Percentiles rank a stretch among this genome's conserved stretches.
Evolutionary conservation across 2,329 filamentous ascomycete species (phyloP).

Genomic region (Leptodontidium sp.): DNA sequence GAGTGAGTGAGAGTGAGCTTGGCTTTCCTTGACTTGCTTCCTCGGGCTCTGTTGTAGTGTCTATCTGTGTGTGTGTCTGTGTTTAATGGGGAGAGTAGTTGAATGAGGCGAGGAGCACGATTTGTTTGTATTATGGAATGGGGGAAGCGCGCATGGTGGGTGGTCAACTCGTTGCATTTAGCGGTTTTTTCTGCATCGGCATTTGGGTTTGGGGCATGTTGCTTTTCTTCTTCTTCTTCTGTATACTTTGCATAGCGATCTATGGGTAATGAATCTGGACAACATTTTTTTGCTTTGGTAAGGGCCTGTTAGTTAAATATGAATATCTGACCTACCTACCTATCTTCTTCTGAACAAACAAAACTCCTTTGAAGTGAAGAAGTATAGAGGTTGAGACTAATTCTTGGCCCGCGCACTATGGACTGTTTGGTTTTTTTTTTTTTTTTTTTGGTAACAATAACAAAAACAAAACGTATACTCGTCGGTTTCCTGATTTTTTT

Average conservation of each 20-base stretch:
- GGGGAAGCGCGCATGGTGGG: not conserved
- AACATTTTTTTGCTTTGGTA: no score
- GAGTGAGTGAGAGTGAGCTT: conserved; percentile 43
- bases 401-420: no score
- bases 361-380: no score
- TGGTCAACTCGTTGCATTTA: conserved; percentile 14
- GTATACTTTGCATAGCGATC: conserved; percentile 22
- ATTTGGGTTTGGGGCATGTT: not conserved
- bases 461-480: no score
- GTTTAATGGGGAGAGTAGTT: not conserved
- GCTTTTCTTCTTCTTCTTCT: not conserved
- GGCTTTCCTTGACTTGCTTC: not conserved
- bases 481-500: no score
- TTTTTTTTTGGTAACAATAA: no score
- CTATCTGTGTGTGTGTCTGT: not conserved
- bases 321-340: not conserved
- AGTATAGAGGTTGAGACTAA: no score
- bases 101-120: not conserved
- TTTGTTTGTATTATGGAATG: not conserved
- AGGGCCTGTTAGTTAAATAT: not conserved
- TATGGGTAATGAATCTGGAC: not conserved
- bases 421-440: no score
- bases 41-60: not conserved
- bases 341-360: no score
- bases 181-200: not conserved